phyloP scores from a whole-genome alignment of 2,329 filamentous ascomycete genomes.

The Blastomyces parvus region DNA sequence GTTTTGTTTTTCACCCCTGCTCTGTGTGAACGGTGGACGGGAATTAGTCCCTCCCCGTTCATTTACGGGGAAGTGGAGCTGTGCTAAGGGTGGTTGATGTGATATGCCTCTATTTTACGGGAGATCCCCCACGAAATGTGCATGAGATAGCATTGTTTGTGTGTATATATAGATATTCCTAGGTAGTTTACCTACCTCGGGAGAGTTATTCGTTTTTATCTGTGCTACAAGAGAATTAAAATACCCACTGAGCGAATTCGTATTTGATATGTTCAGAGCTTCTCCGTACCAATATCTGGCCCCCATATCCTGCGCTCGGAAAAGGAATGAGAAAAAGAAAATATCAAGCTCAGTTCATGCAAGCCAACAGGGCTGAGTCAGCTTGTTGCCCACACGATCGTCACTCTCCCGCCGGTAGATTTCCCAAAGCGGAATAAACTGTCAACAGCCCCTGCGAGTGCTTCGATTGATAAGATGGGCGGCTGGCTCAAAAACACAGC shows the following conservation, averaged over 20 bases:
- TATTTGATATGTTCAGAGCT: neutral
- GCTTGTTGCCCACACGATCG: neutral
- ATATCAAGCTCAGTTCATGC: neutral
- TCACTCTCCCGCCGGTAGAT: neutral
- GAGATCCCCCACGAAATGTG: neutral
- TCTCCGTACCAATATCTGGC: neutral
- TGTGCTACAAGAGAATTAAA: neutral
- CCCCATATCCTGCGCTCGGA: neutral
- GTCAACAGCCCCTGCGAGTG: neutral
- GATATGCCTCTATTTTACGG: neutral
- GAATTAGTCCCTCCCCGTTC: neutral
- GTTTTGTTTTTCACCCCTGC: too few relatives aligned
- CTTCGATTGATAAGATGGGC: slow-evolving; percentile 1
- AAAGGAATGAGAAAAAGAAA: neutral
- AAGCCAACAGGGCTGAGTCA: slow-evolving; percentile 1
- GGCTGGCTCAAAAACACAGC: neutral
- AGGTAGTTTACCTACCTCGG: neutral
- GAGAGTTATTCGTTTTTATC: neutral
- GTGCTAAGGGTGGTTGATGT: neutral
- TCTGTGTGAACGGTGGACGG: neutral
- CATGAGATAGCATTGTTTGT: neutral
- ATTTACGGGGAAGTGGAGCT: neutral
- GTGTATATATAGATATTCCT: neutral
- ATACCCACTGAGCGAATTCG: neutral
- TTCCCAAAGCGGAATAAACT: slow-evolving; percentile 4